Conservation (phyloP, 306 rosid genomes). For the Acmispon strigosus region DNA sequence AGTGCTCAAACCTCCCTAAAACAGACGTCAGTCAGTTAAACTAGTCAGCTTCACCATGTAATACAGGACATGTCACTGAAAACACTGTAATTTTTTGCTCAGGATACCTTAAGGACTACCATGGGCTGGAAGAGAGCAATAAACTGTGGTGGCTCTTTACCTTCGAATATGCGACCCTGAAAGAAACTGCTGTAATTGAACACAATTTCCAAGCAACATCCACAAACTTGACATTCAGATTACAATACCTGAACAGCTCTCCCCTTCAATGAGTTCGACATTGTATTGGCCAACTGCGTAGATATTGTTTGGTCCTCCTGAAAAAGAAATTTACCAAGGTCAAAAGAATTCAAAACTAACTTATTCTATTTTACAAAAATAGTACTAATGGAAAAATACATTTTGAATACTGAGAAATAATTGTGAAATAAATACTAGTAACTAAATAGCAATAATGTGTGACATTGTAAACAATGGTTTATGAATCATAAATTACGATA, state of each 20-base stretch:
- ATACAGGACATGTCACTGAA: neutral
- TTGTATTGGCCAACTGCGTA: constrained; percentile 53
- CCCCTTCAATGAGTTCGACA: constrained; percentile 78
- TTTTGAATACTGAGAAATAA: neutral
- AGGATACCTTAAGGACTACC: constrained; percentile 78
- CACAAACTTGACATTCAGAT: constrained; percentile 17
- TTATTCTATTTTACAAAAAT: neutral
- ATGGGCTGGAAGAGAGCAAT: constrained; percentile 89
- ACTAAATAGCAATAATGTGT: neutral
- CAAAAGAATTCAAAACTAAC: neutral
- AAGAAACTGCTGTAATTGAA: constrained; percentile 29
- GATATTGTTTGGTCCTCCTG: constrained; percentile 80
- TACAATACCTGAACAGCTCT: constrained; percentile 88
- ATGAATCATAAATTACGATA: too few species aligned
- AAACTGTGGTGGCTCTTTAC: constrained; percentile 88
- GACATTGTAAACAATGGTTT: neutral
- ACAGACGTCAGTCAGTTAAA: constrained; percentile 15
- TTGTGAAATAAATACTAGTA: neutral
- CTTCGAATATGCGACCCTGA: constrained; percentile 84
- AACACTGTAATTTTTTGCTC: constrained; percentile 1
- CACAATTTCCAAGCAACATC: constrained; percentile 14
- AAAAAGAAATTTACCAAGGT: constrained; percentile 24
- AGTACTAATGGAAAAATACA: neutral
- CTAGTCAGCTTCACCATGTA: neutral
- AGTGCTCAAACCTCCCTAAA: constrained; percentile 94